phyloP scores from a whole-genome alignment of 2,329 filamentous ascomycete species.

The Xylaria arbuscula region DNA sequence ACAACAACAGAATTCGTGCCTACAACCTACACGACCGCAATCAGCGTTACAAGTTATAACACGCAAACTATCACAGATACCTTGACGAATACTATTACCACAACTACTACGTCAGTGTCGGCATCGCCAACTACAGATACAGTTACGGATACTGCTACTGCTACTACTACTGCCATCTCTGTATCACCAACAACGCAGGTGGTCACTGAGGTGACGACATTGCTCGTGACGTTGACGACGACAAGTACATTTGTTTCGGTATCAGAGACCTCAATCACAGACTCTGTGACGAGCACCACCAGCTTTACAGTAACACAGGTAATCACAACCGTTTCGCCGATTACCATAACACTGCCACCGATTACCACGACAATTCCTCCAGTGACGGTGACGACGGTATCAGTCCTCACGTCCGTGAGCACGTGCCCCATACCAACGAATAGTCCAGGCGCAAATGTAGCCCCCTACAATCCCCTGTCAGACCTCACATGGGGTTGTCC shows the following conservation, averaged over 20 bases:
- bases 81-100: constrained; percentile 23
- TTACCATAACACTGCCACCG: constrained; percentile 39
- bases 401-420: constrained; percentile 49
- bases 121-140: constrained; percentile 43
- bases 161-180: constrained; percentile 37
- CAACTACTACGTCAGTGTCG: constrained; percentile 29
- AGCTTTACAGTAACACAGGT: constrained; percentile 48
- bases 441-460: constrained; percentile 34
- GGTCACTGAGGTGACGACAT: constrained; percentile 43
- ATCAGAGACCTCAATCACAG: constrained; percentile 47
- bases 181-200: constrained; percentile 31
- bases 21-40: constrained; percentile 41
- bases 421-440: constrained; percentile 61
- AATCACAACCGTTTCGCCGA: constrained; percentile 43
- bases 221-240: constrained; percentile 44
- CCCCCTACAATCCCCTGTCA: constrained; percentile 52
- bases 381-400: constrained; percentile 36
- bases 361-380: constrained; percentile 32
- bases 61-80: constrained; percentile 35
- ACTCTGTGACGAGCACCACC: constrained; percentile 46
- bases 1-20: constrained; percentile 42
- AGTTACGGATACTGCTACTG: constrained; percentile 29
- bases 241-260: constrained; percentile 47
- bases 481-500: constrained; percentile 65
- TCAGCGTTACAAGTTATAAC: constrained; percentile 39